These are phyloP conservation scores for Aspergillus sp. DNA, from an alignment of 2,329 filamentous ascomycete genomes.

Conservation along the genomic window DNA sequence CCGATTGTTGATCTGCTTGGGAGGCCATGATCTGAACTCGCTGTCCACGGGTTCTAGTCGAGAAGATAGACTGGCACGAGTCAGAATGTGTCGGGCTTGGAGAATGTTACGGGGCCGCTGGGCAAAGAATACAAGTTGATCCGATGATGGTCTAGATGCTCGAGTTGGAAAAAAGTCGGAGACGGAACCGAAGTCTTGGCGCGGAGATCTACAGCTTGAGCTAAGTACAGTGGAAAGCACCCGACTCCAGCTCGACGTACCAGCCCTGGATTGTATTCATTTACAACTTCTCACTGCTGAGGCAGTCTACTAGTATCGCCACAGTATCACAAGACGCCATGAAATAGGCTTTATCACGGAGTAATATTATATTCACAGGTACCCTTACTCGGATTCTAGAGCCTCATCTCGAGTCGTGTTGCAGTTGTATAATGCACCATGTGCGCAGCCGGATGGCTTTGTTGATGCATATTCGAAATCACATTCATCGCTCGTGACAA, in stretches of 20 bases:
- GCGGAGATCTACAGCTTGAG: constrained; percentile 16
- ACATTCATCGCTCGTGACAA: background rate
- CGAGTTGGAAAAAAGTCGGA: constrained; percentile 8
- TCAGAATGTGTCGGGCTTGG: background rate
- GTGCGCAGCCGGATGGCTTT: background rate
- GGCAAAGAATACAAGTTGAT: background rate
- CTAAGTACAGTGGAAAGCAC: no score
- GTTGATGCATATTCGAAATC: background rate
- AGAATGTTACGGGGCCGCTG: background rate
- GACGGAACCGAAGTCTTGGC: constrained; percentile 29
- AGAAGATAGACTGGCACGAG: background rate
- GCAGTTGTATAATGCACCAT: constrained; percentile 11
- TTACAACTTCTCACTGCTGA: background rate
- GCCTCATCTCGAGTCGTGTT: constrained; percentile 23
- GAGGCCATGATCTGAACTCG: constrained; percentile 13
- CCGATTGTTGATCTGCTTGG: constrained; percentile 14
- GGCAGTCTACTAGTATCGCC: background rate
- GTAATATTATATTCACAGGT: background rate
- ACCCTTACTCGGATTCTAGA: no score
- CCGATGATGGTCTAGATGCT: background rate
- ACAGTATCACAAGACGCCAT: background rate
- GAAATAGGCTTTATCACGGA: background rate
- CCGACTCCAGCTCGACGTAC: no score
- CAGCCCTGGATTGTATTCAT: background rate
- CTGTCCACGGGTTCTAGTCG: background rate